Conservation (phyloP, 2,329 filamentous ascomycete species). For the Teratosphaeria pseudoeucalypti region DNA sequence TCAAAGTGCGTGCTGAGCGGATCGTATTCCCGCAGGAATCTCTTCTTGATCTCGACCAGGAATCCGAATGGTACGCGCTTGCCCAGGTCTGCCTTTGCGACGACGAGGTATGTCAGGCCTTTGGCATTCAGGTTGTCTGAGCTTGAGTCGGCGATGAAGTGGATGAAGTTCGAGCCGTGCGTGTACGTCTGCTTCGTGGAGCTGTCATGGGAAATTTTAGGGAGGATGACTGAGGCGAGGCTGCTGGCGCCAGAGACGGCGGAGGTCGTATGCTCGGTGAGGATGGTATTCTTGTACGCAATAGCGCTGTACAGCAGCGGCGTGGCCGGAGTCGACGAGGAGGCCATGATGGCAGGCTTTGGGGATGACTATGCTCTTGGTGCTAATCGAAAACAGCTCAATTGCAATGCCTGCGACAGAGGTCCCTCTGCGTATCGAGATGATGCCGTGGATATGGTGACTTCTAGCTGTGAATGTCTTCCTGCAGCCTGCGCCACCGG, state of each 20-base stretch:
- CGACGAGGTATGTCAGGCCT: constrained; percentile 82
- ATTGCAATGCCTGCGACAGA: background rate
- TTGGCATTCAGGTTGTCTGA: constrained; percentile 40
- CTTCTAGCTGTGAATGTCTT: too few species aligned
- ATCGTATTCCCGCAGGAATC: constrained; percentile 65
- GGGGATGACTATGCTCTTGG: background rate
- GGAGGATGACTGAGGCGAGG: constrained; percentile 85
- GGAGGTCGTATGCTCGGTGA: constrained; percentile 82
- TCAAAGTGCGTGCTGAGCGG: constrained; percentile 59
- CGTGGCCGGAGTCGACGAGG: constrained; percentile 24
- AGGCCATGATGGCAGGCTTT: constrained; percentile 21
- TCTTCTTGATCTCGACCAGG: constrained; percentile 79
- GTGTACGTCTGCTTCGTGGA: constrained; percentile 81
- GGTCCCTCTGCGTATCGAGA: too few species aligned
- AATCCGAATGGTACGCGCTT: constrained; percentile 88
- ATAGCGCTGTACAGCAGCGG: constrained; percentile 59
- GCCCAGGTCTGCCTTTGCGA: constrained; percentile 70
- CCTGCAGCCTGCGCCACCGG: too few species aligned
- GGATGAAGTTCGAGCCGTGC: constrained; percentile 82
- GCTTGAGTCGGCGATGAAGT: constrained; percentile 79
- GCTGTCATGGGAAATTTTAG: constrained; percentile 74
- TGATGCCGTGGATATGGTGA: too few species aligned
- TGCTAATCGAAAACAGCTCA: background rate
- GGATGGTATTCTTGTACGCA: constrained; percentile 84
- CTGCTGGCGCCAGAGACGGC: constrained; percentile 74